A percentile compares a stretch with the other conserved stretches of the same genome.
Conservation (phyloP, 2,329 filamentous ascomycete genomes). For the Verticillium albo-atrum region DNA sequence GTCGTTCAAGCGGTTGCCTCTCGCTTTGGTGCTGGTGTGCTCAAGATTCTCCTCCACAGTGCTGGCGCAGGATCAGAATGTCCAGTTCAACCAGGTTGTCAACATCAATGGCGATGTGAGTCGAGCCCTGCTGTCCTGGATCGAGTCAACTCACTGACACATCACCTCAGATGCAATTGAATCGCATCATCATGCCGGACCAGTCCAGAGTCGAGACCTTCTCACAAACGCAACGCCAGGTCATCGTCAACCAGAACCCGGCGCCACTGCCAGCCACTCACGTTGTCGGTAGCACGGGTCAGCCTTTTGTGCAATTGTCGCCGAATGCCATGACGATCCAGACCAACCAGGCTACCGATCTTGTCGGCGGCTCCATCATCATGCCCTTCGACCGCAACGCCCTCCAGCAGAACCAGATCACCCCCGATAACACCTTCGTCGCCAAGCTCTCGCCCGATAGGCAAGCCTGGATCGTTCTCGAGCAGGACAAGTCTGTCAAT, state of each 20-base stretch:
- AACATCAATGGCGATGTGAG: slow-evolving; percentile 17
- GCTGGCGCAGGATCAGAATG: slow-evolving; percentile 10
- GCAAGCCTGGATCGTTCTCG: slow-evolving; percentile 16
- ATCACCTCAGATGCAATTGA: slow-evolving; percentile 12
- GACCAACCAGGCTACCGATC: slow-evolving; percentile 14
- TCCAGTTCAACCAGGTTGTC: slow-evolving; percentile 15
- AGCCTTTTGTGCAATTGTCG: slow-evolving; percentile 16
- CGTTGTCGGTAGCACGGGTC: slow-evolving; percentile 15
- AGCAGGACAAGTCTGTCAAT: slow-evolving; percentile 14
- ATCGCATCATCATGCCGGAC: slow-evolving; percentile 13
- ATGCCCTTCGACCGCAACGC: slow-evolving; percentile 14
- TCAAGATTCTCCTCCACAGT: slow-evolving; percentile 9
- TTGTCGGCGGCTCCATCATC: slow-evolving; percentile 15
- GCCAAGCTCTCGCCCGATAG: slow-evolving; percentile 14
- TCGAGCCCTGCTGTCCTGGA: not conserved
- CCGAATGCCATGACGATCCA: slow-evolving; percentile 15
- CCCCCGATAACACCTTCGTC: slow-evolving; percentile 15
- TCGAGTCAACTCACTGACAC: not conserved
- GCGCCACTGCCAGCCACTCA: slow-evolving; percentile 14
- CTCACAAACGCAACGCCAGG: slow-evolving; percentile 14
- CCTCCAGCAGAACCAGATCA: slow-evolving; percentile 12
- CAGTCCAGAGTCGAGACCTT: slow-evolving; percentile 17
- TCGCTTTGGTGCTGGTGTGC: slow-evolving; percentile 9
- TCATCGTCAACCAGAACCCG: slow-evolving; percentile 17
- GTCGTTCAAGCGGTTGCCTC: slow-evolving; percentile 9